Conservation (phyloP, 305 asterid species). For the Fraxinus ornus region DNA sequence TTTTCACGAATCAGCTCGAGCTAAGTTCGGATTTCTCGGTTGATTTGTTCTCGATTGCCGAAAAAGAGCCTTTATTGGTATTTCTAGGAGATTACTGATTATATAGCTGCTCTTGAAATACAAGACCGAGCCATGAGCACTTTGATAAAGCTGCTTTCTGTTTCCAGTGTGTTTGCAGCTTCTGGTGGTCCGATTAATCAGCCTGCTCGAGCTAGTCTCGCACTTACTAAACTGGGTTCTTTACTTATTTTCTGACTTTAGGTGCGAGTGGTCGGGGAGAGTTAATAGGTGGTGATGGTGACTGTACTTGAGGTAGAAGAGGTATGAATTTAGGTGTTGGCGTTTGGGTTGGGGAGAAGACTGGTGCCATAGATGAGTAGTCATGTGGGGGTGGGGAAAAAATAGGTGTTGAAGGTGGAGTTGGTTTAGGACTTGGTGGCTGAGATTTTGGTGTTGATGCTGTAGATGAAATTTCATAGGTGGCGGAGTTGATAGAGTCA, state of each 20-base stretch:
- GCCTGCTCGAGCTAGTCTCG: conserved; percentile 34
- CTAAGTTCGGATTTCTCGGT: conserved; percentile 60
- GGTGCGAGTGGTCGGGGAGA: too few species aligned
- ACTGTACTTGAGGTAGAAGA: too few species aligned
- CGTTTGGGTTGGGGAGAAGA: too few species aligned
- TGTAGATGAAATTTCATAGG: too few species aligned
- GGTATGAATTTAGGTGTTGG: too few species aligned
- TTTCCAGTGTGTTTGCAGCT: conserved; percentile 22
- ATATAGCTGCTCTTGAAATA: conserved; percentile 89
- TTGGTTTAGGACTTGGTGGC: too few species aligned
- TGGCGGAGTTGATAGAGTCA: too few species aligned
- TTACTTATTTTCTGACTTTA: neutral
- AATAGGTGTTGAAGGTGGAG: too few species aligned
- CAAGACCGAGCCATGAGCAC: conserved; percentile 92
- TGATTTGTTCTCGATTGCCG: conserved; percentile 80
- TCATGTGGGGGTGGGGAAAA: too few species aligned
- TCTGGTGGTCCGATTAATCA: conserved; percentile 26
- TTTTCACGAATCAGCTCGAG: conserved; percentile 62
- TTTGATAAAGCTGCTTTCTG: conserved; percentile 64
- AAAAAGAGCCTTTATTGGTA: conserved; percentile 82
- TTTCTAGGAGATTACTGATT: conserved; percentile 80
- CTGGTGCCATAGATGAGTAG: too few species aligned
- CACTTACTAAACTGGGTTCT: conserved; percentile 32
- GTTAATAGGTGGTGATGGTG: too few species aligned
- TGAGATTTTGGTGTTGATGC: too few species aligned